phyloP scores from a whole-genome alignment of 306 rosid species.

The Bauhinia variegata region DNA sequence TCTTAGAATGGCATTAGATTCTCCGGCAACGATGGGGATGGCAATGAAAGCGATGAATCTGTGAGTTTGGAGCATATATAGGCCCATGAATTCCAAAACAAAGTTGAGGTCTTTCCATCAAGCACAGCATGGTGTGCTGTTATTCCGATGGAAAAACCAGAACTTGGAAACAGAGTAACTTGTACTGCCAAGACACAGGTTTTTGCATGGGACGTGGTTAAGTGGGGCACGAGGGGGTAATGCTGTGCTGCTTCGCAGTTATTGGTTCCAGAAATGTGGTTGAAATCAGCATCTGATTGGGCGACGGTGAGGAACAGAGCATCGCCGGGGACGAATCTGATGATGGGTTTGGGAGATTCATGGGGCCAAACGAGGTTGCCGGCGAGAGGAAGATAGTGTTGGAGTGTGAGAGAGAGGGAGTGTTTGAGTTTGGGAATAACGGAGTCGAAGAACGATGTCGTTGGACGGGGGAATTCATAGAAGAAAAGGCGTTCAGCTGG shows the following conservation, averaged over 20 bases:
- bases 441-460: slow-evolving; percentile 6
- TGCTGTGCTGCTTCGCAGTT: too few relatives aligned
- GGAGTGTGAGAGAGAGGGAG: slow-evolving; percentile 41
- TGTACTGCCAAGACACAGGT: slow-evolving; percentile 43
- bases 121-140: slow-evolving; percentile 50
- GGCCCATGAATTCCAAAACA: slow-evolving; percentile 41
- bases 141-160: slow-evolving; percentile 50
- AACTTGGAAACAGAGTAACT: slow-evolving; percentile 47
- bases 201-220: slow-evolving; percentile 32
- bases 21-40: neutral
- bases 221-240: too few relatives aligned
- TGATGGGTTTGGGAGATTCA: slow-evolving; percentile 35
- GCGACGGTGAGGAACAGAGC: slow-evolving; percentile 42
- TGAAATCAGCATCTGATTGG: slow-evolving; percentile 36
- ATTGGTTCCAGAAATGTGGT: neutral
- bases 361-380: slow-evolving; percentile 44
- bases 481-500: slow-evolving; percentile 45
- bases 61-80: slow-evolving; percentile 12
- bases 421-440: slow-evolving; percentile 45
- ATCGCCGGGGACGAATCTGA: slow-evolving; percentile 10
- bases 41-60: neutral
- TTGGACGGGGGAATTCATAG: slow-evolving; percentile 35
- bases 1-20: slow-evolving; percentile 41
- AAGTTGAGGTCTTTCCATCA: slow-evolving; percentile 45
- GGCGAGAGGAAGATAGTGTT: slow-evolving; percentile 37